phyloP scores from a whole-genome alignment of 1,139 yeast species.

The Suhomyces bribrorum region DNA sequence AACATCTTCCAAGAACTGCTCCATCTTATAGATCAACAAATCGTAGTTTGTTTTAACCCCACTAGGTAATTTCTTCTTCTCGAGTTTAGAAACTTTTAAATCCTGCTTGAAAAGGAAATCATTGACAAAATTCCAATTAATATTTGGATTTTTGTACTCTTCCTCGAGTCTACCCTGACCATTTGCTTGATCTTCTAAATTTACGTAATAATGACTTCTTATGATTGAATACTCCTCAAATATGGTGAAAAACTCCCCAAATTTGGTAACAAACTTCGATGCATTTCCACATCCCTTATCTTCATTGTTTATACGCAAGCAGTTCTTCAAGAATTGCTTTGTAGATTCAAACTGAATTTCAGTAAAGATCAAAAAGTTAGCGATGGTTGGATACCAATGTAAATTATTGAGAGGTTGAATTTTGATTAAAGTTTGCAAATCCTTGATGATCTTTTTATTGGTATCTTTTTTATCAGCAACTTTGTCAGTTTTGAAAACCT shows the following conservation, averaged over 20 bases:
- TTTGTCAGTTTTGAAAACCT: constrained; percentile 18
- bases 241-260: constrained; percentile 33
- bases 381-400: constrained; percentile 28
- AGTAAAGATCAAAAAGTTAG: constrained; percentile 51
- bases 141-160: constrained; percentile 22
- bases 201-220: constrained; percentile 37
- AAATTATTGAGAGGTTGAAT: constrained; percentile 36
- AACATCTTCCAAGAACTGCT: constrained; percentile 19
- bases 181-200: constrained; percentile 16
- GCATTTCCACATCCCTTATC: constrained; percentile 51
- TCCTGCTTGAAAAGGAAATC: constrained; percentile 28
- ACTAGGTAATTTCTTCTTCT: constrained; percentile 28
- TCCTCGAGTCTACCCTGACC: constrained; percentile 14
- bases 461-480: constrained; percentile 10
- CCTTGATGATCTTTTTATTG: constrained; percentile 25
- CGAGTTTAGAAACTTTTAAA: constrained; percentile 34
- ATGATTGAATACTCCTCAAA: constrained; percentile 48
- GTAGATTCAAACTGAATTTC: constrained; percentile 54
- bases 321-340: constrained; percentile 51
- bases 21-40: constrained; percentile 28
- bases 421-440: constrained; percentile 29
- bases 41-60: constrained; percentile 35
- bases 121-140: constrained; percentile 30
- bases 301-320: constrained; percentile 73
- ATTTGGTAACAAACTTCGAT: constrained; percentile 46